Base-by-base conservation (phyloP, 371 early-diverging fungal genomes). In the Mortierella sp. region DNA sequence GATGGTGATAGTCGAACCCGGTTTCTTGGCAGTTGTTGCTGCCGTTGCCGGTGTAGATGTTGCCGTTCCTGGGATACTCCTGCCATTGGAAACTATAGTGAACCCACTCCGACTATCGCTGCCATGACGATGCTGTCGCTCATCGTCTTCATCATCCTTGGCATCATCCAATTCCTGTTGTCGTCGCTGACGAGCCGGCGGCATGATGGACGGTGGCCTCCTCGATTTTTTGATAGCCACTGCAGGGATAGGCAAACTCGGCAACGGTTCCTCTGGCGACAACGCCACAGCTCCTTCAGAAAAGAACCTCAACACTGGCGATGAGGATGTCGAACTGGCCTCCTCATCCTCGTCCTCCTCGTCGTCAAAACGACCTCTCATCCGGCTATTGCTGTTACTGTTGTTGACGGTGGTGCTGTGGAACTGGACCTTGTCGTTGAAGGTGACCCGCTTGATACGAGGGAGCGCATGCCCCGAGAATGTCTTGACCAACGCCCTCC, bases 361-460 rank as follows among this genome's bases (percentile, higher is more conserved):
- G 34, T 58, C 31, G 4, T 13, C 16, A 19, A 58, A 58, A 8
- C 58, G 58, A 6, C 19, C 14, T 24, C 53, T 10, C 6, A 19
- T 13, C 16, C 58, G 58, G 34, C 58, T 24, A 22, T 26, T 24
- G n/a, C n/a, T n/a, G n/a, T n/a, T n/a, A n/a, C n/a, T n/a, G n/a
- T n/a, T n/a, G n/a, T n/a, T n/a, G 53, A 13, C 14, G 16, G 58
- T 58, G 19, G 58, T 58, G 0, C 34, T 58, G 13, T 58, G 58
- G 58, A 58, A 58, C 34, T 58, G 58, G 4, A 58, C 31, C 2
- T 13, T 29, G 24, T 68, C 68, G 41, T 52, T 52, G 24, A 68
- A 68, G 24, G 68, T 68, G 5, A 68, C 68, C 7, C 68, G 48
- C 40, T 68, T 68, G 53, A 52, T 68, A 11, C 44, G 39, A 2